Conservation (phyloP, 2,329 filamentous ascomycete genomes). For the Coniochaeta sp. region DNA sequence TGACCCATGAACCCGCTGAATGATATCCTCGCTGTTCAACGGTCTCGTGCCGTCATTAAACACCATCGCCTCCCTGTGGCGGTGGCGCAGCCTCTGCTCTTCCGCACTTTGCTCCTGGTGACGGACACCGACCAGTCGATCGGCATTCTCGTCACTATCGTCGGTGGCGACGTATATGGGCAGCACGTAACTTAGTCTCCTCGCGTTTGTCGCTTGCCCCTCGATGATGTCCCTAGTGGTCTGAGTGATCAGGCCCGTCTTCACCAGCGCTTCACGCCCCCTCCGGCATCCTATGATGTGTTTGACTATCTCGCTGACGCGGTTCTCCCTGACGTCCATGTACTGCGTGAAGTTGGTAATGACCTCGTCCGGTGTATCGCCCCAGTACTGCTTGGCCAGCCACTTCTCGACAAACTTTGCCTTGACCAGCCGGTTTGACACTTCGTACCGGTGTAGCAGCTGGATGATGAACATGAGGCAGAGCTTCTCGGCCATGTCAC, state of each 20-base stretch:
- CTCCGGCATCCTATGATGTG: slow-evolving; percentile 38
- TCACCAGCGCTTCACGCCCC: slow-evolving; percentile 45
- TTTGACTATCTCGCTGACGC: slow-evolving; percentile 43
- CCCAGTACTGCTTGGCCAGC: slow-evolving; percentile 68
- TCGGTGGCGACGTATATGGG: slow-evolving; percentile 25
- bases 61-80: slow-evolving; percentile 83
- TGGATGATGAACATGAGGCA: slow-evolving; percentile 50
- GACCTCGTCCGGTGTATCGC: slow-evolving; percentile 42
- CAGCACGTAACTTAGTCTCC: slow-evolving; percentile 23
- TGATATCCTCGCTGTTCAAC: slow-evolving; percentile 68
- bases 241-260: slow-evolving; percentile 34
- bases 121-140: slow-evolving; percentile 23
- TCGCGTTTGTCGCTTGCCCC: slow-evolving; percentile 11
- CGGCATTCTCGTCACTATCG: slow-evolving; percentile 17
- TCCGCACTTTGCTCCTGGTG: slow-evolving; percentile 48
- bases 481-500: slow-evolving; percentile 53
- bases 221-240: slow-evolving; percentile 19
- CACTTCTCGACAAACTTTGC: slow-evolving; percentile 64
- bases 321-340: slow-evolving; percentile 40
- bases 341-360: slow-evolving; percentile 46
- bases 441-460: slow-evolving; percentile 49
- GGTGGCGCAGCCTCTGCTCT: slow-evolving; percentile 65
- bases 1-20: slow-evolving; percentile 45
- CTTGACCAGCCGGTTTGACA: slow-evolving; percentile 41
- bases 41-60: slow-evolving; percentile 78